Evolutionary conservation across 179 eudicot genomes (phyloP), one percentile per base, ranked within the genome.

Genomic region (Pouteria campechiana): DNA sequence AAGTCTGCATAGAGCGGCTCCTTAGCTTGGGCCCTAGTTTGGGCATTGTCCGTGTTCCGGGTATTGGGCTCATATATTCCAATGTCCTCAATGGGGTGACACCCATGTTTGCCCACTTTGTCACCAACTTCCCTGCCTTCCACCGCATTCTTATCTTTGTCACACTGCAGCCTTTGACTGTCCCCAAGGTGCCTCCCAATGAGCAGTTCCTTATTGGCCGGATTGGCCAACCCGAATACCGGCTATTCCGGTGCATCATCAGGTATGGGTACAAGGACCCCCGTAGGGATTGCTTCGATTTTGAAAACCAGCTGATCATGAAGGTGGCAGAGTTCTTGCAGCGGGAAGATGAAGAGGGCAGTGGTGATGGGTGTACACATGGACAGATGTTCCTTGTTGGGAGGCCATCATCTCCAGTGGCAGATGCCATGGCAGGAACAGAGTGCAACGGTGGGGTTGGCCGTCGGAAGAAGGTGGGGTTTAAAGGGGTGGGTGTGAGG

Each of bases 251-350:
- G 9, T 68, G 79, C 24, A 60, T 43, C 4, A 65, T 64, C 17
- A 68, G 75, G 65, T 64, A 69, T 7, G 75, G 71, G 20, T 65
- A 65, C 52, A 70, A 56, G 51, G 72, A 70, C 42, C 17, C 7
- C n/a, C n/a, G n/a, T 29, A 48, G 39, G 16, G 68, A 65, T 47
- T 21, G 50, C 8, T 52, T 50, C 15, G 56, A 56, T 14, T 64
- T 65, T 2, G 76, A 65, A 44, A 50, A 54, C 7, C 40, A 61
- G 22, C 46, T 65, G 40, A 37, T 61, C 6, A 61, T 61, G 6
- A 46, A 57, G 52, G 45, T 56, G 15, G 62, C 34, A 3, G 69
- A 52, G 45, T 57, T 57, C 23, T 9, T 65, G 16, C 34, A 22
- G 48, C 42, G 40, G 3, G 38, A 44, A 58, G 27, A n/a, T 17